Evolutionary conservation across 2,329 filamentous ascomycete species (phyloP), one percentile per base, ranked within the genome.

Genomic region (Lasiodiplodia citricola): DNA sequence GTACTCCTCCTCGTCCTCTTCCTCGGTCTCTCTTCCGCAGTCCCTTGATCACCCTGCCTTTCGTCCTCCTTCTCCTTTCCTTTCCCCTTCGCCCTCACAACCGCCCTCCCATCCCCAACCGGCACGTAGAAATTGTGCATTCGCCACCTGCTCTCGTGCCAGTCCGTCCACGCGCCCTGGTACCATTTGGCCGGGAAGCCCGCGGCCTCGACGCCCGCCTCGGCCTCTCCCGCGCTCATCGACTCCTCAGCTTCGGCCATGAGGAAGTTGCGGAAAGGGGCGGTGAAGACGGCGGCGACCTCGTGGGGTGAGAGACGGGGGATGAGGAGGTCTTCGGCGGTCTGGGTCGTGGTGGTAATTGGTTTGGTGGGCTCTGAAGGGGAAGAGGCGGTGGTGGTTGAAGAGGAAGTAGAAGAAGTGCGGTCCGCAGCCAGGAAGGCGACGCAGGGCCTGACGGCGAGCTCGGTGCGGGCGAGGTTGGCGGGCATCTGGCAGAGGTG

Each of bases 91-190:
- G 91, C 89, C 78, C 87, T 89, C 11, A 88, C 86, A 23, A 94
- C 91, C 28, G 82, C 86, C 80, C 92, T 90, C 74, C 90, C 87
- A 10, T 35, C 31, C 66, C 87, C 87, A 44, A 94, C 88, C 2
- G 93, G 94, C 31, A 97, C 94, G 81, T 92, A 92, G 81, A 97
- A 98, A 80, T 95, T 94, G 80, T 97, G 95, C 85, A 97, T 90
- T 51, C 86, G 80, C 95, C 94, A 98, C n/a, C 87, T 86, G 64
- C 84, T 83, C 71, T 91, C 88, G 78, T 96, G 89, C 90, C 91
- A 97, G 71, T 89, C 84, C 66, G 90, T 88, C 95, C 95, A 97
- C 37, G 81, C 83, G 10, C 95, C 95, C 69, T 91, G 86, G 83
- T 98, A 97, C 94, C 94, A 98, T 68, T 88, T 85, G 0, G 88